Conservation (phyloP, 2,329 filamentous ascomycete species). For the Dothideomycetes sp. region DNA sequence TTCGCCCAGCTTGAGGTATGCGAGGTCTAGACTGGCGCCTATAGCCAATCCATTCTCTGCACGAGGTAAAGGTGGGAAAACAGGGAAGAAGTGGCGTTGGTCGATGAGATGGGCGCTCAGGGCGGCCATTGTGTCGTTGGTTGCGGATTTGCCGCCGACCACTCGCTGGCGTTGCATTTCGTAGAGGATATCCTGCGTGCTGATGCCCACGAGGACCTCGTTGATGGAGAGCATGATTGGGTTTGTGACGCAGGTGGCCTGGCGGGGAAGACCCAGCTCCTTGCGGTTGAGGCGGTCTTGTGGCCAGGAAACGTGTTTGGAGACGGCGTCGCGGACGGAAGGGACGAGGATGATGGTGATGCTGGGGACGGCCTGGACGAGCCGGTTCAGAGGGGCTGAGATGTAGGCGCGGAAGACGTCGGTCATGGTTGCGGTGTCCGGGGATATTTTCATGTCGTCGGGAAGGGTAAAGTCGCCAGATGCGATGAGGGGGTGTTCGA, state of each 20-base stretch:
- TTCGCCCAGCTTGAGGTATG: conserved; percentile 79
- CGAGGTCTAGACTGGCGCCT: conserved; percentile 70
- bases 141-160: conserved; percentile 54
- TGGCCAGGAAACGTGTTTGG: conserved; percentile 79
- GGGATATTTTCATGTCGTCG: conserved; percentile 27
- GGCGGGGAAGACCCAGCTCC: conserved; percentile 68
- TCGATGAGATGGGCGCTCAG: conserved; percentile 69
- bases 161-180: conserved; percentile 50
- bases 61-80: conserved; percentile 67
- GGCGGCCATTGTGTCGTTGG: conserved; percentile 57
- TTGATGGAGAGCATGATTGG: conserved; percentile 85
- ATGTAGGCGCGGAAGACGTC: conserved; percentile 78
- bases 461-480: conserved; percentile 34
- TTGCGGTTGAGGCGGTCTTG: conserved; percentile 59
- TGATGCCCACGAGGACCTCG: conserved; percentile 72
- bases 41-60: conserved; percentile 44
- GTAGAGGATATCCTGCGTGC: conserved; percentile 71
- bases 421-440: conserved; percentile 67
- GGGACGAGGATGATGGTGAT: conserved; percentile 77
- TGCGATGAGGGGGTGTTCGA: conserved; percentile 80
- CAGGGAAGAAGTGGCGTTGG: conserved; percentile 81
- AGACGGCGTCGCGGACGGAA: conserved; percentile 70
- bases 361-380: conserved; percentile 59
- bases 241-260: conserved; percentile 71
- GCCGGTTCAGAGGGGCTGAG: conserved; percentile 58